A percentile compares a stretch with the other conserved stretches of the same genome.
phyloP scores from a whole-genome alignment of 225 moss, liverwort and hornwort genomes.

The Bryoerythrophyllum caledonicum region DNA sequence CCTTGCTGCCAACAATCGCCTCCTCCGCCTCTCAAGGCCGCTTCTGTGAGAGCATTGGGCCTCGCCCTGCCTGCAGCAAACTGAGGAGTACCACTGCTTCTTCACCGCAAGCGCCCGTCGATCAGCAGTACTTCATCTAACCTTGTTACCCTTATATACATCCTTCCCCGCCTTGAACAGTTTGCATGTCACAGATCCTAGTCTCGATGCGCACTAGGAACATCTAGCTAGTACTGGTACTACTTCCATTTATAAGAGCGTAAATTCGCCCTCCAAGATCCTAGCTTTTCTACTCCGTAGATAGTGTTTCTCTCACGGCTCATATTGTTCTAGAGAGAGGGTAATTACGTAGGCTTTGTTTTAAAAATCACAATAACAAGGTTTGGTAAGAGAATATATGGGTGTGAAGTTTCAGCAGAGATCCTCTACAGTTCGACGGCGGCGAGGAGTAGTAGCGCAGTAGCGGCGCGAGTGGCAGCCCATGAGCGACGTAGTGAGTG shows the following conservation, averaged over 20 bases:
- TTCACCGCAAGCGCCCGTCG: background rate
- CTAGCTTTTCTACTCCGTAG: too few species aligned
- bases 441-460: background rate
- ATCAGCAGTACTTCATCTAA: slow-evolving; percentile 25
- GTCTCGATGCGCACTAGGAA: too few species aligned
- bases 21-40: background rate
- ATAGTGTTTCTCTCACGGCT: too few species aligned
- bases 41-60: slow-evolving; percentile 3
- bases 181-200: background rate
- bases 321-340: background rate
- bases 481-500: background rate
- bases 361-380: background rate
- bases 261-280: background rate
- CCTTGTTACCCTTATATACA: background rate
- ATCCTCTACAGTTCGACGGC: slow-evolving; percentile 40
- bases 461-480: background rate
- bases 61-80: background rate
- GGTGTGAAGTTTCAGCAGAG: slow-evolving; percentile 38
- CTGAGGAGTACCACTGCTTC: background rate
- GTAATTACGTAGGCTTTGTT: background rate
- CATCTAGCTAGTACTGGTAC: too few species aligned
- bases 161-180: background rate
- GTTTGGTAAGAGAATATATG: slow-evolving; percentile 25
- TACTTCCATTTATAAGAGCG: background rate
- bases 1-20: background rate